Base-by-base conservation (phyloP, 352 stramenopile genomes). In the Aphanomyces euteiches region DNA sequence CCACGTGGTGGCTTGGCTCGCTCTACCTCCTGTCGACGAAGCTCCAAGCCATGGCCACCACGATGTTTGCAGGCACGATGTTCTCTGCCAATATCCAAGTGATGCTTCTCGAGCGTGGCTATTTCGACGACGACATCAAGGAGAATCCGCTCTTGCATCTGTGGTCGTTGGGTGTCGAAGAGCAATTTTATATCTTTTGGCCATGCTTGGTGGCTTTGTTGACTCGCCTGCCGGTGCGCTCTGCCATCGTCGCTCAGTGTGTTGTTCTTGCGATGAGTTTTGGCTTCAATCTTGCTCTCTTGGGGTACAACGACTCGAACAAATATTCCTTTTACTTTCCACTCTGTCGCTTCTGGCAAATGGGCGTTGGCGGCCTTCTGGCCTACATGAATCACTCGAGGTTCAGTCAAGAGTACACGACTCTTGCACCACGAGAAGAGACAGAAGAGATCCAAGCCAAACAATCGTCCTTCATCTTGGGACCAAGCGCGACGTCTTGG, bases 181-280 rank as follows among this genome's bases (percentile, higher is more conserved):
- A 72, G 53, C 66, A 72, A 39, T 72, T 67, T 56, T 72, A 72
- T 43, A 72, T 72, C 19, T 10, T 72, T 67, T 72, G 66, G 66
- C 66, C 66, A n/a, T 56, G 66, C 34, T 17, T 72, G 0, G 40
- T 54, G n/a, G 3, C 56, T 37, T 1, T 72, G 5, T 10, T 72
- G 5, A 10, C 38, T 6, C 36, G 10, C n/a, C 34, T 56, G 17
- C 5, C 21, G 6, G 21, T 56, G 13, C 48, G 58, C 5, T 36
- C 13, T 5, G 66, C 54, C 21, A 7, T 72, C 19, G 1, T 54
- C 8, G 7, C 19, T 17, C 66, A 67, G 39, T 13, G 66, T 67
- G 34, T 59, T 17, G 8, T 67, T 17, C 13, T 28, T 19, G 66
- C 7, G 45, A 7, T 7, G 0, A 59, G 54, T 28, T 72, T 72